Conservation (phyloP, 192 early-diverging fungal genomes). For the Coemansia sp. region DNA sequence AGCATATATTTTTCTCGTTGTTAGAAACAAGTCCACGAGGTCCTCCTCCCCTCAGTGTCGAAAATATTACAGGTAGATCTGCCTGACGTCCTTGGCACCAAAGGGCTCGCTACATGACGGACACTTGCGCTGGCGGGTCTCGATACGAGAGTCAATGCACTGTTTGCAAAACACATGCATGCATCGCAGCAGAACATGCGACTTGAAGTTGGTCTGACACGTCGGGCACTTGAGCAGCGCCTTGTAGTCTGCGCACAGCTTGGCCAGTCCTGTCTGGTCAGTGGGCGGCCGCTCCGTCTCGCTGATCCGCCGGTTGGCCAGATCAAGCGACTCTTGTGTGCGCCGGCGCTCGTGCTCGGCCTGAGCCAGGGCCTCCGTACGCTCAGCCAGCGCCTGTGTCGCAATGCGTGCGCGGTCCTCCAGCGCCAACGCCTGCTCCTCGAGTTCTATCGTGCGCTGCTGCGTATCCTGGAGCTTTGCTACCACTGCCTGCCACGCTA, state of each 20-base stretch:
- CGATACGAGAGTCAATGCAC: constrained; percentile 82
- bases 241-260: constrained; percentile 58
- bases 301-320: constrained; percentile 58
- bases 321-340: constrained; percentile 66
- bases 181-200: constrained; percentile 76
- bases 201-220: constrained; percentile 84
- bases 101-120: constrained; percentile 87
- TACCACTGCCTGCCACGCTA: constrained; percentile 55
- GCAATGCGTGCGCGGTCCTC: constrained; percentile 43
- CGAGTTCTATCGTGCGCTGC: constrained; percentile 54
- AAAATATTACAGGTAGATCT: constrained; percentile 79
- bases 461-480: constrained; percentile 63
- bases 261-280: constrained; percentile 50
- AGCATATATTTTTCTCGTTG: too few relatives aligned
- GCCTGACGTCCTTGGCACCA: constrained; percentile 73
- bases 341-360: constrained; percentile 59
- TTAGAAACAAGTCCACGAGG: too few relatives aligned
- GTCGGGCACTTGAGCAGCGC: constrained; percentile 87
- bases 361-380: constrained; percentile 57
- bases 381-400: constrained; percentile 60
- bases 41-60: too few relatives aligned
- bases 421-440: constrained; percentile 54
- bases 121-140: constrained; percentile 90
- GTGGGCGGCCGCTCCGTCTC: constrained; percentile 55
- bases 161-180: constrained; percentile 97